Evolutionary conservation across 2,329 filamentous ascomycete genomes (phyloP), one percentile per base, ranked within the genome.

Genomic region (Penicillium sp.): DNA sequence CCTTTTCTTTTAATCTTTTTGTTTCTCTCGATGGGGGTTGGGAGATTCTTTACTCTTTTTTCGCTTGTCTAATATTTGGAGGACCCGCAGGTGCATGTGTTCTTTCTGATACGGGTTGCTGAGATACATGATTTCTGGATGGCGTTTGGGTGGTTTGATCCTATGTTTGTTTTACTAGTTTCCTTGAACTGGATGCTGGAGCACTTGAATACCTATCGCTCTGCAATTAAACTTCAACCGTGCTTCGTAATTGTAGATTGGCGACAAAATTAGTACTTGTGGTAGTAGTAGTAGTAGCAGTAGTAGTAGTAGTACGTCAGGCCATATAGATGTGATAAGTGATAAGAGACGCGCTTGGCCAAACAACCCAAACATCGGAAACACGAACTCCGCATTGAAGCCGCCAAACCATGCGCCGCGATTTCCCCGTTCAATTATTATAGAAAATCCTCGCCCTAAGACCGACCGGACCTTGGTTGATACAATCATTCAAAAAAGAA

Each of bases 11-110:
- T 48, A 59, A 53, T 57, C 53, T 51, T n/a, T 52, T 41, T 19
- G 9, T 39, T 8, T 55, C 56, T 59, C 54, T 56, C 55, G 49
- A 59, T 54, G 52, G 22, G 22, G 16, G 10, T 51, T 31, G 53
- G 46, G 57, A 61, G 52, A 48, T 46, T 21, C 26, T 31, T 39
- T 48, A 13, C 45, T 49, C 47, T 46, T 48, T 56, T 66, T 66
- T 67, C 63, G 57, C 64, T 64, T 67, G 64, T 67, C 48, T 65
- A 66, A 65, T 65, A 65, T 56, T 67, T 67, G 57, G 48, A 59
- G 58, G 60, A 58, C 57, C 48, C 52, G 52, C 22, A 48, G 60
- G 62, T 66, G 60, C 58, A 65, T 63, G 59, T 50, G 55, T 57
- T 47, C 19, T 55, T 61, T 56, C 49, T 52, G 48, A 56, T 56